Percentiles rank a stretch among this genome's conserved stretches.
Evolutionary conservation across 208 protist species (phyloP).

Genomic region (Leishmania amazonensis): DNA sequence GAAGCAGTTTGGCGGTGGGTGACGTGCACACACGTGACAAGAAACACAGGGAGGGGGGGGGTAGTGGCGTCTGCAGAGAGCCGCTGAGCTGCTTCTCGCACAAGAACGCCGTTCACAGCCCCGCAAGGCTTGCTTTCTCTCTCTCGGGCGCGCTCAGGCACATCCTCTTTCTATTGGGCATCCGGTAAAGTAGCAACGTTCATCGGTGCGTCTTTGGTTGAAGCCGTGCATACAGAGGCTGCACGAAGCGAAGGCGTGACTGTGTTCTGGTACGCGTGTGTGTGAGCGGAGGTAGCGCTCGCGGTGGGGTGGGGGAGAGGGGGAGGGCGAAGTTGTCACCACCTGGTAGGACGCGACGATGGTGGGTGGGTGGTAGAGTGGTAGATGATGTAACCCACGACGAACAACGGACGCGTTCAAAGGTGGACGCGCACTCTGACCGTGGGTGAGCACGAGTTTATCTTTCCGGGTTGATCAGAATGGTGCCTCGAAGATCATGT

Average conservation of each 20-base stretch:
- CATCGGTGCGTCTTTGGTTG: not conserved
- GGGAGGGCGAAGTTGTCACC: not conserved
- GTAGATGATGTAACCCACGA: not conserved
- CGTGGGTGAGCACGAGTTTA: not conserved
- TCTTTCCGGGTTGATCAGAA: slow-evolving; percentile 5
- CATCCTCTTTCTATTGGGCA: not conserved
- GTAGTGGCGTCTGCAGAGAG: not conserved
- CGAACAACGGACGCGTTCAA: not conserved
- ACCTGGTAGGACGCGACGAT: not conserved
- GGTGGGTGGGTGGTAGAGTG: not conserved
- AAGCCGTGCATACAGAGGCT: not conserved
- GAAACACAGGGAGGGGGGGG: not conserved
- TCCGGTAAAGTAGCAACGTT: not conserved
- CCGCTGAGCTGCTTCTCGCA: not conserved
- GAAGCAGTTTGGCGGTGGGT: not conserved
- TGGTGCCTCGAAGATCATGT: slow-evolving; percentile 30
- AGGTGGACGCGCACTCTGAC: not conserved
- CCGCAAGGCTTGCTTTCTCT: not conserved
- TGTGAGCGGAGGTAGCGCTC: not conserved
- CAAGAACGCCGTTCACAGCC: not conserved
- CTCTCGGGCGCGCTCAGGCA: not conserved
- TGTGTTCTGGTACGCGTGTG: not conserved
- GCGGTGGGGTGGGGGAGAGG: not conserved
- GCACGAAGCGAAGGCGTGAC: not conserved
- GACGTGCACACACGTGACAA: not conserved